Conservation (phyloP, 352 stramenopile species). For the Globisporangium orthogonon region DNA sequence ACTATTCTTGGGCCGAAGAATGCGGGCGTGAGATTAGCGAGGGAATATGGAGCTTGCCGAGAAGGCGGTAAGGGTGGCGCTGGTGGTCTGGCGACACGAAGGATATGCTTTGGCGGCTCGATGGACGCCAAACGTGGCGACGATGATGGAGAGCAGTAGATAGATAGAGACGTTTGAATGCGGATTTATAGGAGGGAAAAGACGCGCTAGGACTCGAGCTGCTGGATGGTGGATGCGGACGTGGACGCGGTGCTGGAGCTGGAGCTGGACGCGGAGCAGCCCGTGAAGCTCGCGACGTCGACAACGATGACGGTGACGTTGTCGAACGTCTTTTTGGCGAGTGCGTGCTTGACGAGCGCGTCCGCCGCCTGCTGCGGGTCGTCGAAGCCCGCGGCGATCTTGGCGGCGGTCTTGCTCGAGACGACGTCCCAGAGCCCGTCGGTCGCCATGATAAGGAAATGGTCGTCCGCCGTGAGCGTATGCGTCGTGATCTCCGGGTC, state of each 20-base stretch:
- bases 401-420: constrained; percentile 52
- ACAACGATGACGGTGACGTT: constrained; percentile 80
- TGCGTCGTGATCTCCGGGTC: constrained; percentile 74
- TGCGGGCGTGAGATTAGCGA: too few species aligned
- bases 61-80: too few species aligned
- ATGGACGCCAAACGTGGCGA: too few species aligned
- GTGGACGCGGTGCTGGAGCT: constrained; percentile 1
- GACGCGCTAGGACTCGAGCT: background rate
- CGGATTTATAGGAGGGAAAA: too few species aligned
- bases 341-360: constrained; percentile 49
- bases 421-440: constrained; percentile 85
- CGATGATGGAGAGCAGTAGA: too few species aligned
- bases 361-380: constrained; percentile 54
- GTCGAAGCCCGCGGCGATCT: constrained; percentile 39
- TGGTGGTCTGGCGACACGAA: too few species aligned
- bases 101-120: too few species aligned
- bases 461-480: constrained; percentile 42
- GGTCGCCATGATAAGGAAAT: constrained; percentile 74
- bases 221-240: background rate
- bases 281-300: constrained; percentile 50
- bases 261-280: constrained; percentile 2
- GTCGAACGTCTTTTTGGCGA: constrained; percentile 52
- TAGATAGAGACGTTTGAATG: too few species aligned
- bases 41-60: too few species aligned
- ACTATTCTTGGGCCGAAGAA: too few species aligned